phyloP scores from a whole-genome alignment of 805 yeast genomes.

The Candida xyloterini region DNA sequence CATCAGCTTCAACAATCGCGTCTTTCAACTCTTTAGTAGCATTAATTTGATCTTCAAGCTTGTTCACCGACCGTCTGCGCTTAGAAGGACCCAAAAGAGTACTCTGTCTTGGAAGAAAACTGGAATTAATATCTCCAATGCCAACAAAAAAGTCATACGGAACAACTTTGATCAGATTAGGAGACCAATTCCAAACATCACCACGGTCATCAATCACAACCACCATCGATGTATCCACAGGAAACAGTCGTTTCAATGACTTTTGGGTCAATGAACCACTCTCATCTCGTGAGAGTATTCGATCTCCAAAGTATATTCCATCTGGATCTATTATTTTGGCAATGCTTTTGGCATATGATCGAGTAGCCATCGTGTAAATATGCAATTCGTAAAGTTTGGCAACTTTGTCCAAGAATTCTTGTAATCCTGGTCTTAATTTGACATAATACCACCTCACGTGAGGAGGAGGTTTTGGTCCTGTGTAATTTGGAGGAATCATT shows the following conservation, averaged over 20 bases:
- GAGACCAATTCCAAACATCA: slow-evolving; percentile 98
- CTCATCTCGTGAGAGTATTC: slow-evolving; percentile 90
- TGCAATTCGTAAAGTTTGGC: slow-evolving; percentile 79
- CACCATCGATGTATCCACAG: slow-evolving; percentile 95
- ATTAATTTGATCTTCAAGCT: slow-evolving; percentile 45
- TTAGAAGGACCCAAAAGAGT: slow-evolving; percentile 59
- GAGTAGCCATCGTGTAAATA: slow-evolving; percentile 96
- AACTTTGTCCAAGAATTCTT: slow-evolving; percentile 64
- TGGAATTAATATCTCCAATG: slow-evolving; percentile 93
- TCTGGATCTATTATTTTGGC: slow-evolving; percentile 90
- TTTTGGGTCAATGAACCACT: slow-evolving; percentile 91
- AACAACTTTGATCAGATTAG: slow-evolving; percentile 83
- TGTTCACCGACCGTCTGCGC: slow-evolving; percentile 54
- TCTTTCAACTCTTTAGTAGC: slow-evolving; percentile 19
- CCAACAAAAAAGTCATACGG: slow-evolving; percentile 97
- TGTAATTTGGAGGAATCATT: slow-evolving; percentile 52
- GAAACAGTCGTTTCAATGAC: slow-evolving; percentile 82
- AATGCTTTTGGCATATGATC: slow-evolving; percentile 86
- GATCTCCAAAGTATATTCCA: slow-evolving; percentile 81
- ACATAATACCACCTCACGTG: slow-evolving; percentile 85
- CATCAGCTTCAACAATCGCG: slow-evolving; percentile 6
- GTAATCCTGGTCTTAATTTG: slow-evolving; percentile 84
- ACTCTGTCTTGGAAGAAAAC: slow-evolving; percentile 81
- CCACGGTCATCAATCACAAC: slow-evolving; percentile 96
- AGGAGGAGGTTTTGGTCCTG: slow-evolving; percentile 58